These are phyloP conservation scores for Colletotrichum gloeosporioides DNA, from an alignment of 2,329 filamentous ascomycete species.

Conservation along the genomic window DNA sequence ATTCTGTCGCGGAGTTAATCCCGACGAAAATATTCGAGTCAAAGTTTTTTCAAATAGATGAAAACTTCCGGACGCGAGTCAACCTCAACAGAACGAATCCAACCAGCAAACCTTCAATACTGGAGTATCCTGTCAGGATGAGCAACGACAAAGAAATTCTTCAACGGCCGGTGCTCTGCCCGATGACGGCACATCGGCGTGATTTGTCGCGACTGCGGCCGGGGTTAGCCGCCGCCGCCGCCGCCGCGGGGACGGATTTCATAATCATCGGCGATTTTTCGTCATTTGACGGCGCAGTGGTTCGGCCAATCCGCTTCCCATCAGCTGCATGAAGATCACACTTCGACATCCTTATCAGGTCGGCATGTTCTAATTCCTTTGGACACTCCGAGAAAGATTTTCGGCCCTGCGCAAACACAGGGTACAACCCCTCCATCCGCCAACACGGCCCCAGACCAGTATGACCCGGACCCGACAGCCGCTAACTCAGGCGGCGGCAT, in stretches of 20 bases:
- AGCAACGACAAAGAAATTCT: background rate
- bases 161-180: background rate
- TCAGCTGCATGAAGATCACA: background rate
- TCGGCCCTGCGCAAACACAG: background rate
- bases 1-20: background rate
- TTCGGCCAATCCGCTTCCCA: background rate
- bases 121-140: background rate
- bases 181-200: constrained; percentile 16
- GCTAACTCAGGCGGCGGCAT: background rate
- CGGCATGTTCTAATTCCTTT: background rate
- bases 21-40: background rate
- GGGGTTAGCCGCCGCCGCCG: background rate
- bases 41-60: background rate
- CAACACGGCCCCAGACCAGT: background rate
- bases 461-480: background rate
- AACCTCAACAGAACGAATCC: background rate
- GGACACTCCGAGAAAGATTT: background rate
- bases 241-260: constrained; percentile 4
- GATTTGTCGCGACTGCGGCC: constrained; percentile 8
- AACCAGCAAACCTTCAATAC: background rate
- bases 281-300: background rate
- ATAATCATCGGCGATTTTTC: background rate
- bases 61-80: background rate
- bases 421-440: background rate
- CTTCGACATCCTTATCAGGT: background rate